These are phyloP conservation scores for Mikania micrantha DNA, from an alignment of 129 eudicot genomes.

Conservation along the genomic window DNA sequence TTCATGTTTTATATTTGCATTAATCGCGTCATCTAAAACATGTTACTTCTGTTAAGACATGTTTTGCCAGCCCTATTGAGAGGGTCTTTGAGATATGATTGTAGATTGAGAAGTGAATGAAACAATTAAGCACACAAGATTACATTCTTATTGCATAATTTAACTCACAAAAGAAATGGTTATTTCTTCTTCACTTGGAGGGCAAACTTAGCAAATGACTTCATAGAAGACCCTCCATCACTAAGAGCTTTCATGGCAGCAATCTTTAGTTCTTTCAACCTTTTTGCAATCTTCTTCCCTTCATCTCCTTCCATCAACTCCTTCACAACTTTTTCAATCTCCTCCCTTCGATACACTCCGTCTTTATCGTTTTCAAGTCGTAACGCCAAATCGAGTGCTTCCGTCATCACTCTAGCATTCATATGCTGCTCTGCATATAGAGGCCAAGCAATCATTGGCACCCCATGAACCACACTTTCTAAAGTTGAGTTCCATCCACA, in stretches of 20 bases:
- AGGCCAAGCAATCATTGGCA: constrained; percentile 48
- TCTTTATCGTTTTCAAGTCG: constrained; percentile 17
- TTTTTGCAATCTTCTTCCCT: constrained; percentile 24
- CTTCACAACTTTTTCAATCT: constrained; percentile 23
- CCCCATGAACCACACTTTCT: constrained; percentile 43
- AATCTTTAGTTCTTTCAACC: constrained; percentile 23
- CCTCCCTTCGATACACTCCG: constrained; percentile 12
- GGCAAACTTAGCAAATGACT: constrained; percentile 27
- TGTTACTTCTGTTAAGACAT: no score
- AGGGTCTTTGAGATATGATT: no score
- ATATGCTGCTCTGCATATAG: constrained; percentile 44
- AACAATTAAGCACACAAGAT: no score
- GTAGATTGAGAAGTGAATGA: no score
- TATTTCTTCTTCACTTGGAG: constrained; percentile 11
- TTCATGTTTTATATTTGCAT: no score
- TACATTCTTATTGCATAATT: no score
- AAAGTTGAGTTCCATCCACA: constrained; percentile 47
- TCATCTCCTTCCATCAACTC: constrained; percentile 30
- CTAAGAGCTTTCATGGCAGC: constrained; percentile 22
- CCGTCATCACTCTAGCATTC: constrained; percentile 32
- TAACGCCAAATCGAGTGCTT: constrained; percentile 26
- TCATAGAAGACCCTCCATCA: constrained; percentile 32
- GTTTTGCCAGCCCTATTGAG: no score
- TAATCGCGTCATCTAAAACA: no score
- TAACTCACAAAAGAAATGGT: background rate